A percentile compares a stretch with the other conserved stretches of the same genome.
phyloP scores from a whole-genome alignment of 2,329 filamentous ascomycete genomes.

The Xylariaceae sp. region DNA sequence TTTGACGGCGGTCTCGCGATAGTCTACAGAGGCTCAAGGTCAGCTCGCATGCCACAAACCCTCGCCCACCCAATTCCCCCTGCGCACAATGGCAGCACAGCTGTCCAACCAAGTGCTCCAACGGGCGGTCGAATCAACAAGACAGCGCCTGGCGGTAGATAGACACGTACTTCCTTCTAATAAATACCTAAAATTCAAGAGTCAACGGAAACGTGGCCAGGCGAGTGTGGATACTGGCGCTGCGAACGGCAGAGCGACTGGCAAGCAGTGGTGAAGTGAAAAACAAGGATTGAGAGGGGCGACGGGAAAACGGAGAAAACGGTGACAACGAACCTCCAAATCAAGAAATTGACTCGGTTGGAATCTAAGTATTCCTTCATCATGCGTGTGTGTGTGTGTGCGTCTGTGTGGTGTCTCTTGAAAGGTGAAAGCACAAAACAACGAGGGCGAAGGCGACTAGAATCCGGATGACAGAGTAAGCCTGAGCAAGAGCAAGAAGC shows the following conservation, averaged over 20 bases:
- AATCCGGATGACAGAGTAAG: background rate
- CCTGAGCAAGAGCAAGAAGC: background rate
- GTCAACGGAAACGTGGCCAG: slow-evolving; percentile 23
- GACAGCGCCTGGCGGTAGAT: background rate
- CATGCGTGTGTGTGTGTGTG: slow-evolving; percentile 20
- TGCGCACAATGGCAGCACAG: slow-evolving; percentile 20
- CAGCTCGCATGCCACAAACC: slow-evolving; percentile 31
- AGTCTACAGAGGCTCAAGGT: slow-evolving; percentile 46
- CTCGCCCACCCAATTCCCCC: slow-evolving; percentile 14
- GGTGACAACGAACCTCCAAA: slow-evolving; percentile 58
- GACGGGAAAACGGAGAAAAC: slow-evolving; percentile 17
- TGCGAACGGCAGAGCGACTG: background rate
- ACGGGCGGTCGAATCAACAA: slow-evolving; percentile 3
- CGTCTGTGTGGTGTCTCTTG: too few relatives aligned
- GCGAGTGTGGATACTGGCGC: background rate
- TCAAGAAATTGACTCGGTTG: slow-evolving; percentile 63
- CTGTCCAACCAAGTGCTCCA: slow-evolving; percentile 12
- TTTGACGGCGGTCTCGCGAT: slow-evolving; percentile 61
- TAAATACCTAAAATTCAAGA: slow-evolving; percentile 45
- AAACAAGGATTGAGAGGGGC: slow-evolving; percentile 16
- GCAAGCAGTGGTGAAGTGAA: slow-evolving; percentile 5
- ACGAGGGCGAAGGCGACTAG: too few relatives aligned
- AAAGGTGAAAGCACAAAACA: too few relatives aligned
- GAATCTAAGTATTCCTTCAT: slow-evolving; percentile 63
- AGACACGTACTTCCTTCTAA: slow-evolving; percentile 56